Percentiles rank a stretch among this genome's conserved stretches.
Conservation (phyloP, 2,329 filamentous ascomycete species). For the Pyrenophora tritici-repentis region DNA sequence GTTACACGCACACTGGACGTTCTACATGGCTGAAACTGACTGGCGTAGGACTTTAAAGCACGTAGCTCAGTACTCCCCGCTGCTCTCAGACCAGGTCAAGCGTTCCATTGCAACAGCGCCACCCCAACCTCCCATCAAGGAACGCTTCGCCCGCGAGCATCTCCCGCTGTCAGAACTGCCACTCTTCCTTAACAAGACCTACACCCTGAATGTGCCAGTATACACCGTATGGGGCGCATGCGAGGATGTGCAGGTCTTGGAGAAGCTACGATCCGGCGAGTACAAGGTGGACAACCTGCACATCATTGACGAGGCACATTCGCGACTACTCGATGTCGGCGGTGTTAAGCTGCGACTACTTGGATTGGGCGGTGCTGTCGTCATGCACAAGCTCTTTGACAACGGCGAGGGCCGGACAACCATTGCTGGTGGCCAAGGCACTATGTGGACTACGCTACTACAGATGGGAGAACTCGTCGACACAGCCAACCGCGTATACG, state of each 20-base stretch:
- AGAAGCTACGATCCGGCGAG: constrained; percentile 96
- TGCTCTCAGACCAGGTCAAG: constrained; percentile 79
- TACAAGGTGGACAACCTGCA: constrained; percentile 98
- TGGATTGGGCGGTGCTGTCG: constrained; percentile 91
- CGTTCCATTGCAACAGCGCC: constrained; percentile 69
- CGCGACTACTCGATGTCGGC: constrained; percentile 89
- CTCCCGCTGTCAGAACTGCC: constrained; percentile 92
- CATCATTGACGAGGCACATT: constrained; percentile 98
- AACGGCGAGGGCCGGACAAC: constrained; percentile 98
- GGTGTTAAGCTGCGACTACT: constrained; percentile 94
- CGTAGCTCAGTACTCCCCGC: constrained; percentile 95
- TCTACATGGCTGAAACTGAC: constrained; percentile 15
- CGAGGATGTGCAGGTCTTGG: constrained; percentile 94
- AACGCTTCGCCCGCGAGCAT: constrained; percentile 78
- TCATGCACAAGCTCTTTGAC: constrained; percentile 99
- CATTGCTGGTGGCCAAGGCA: constrained; percentile 96
- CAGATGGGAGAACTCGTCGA: constrained; percentile 99
- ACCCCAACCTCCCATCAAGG: constrained; percentile 74
- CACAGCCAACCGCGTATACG: constrained; percentile 96
- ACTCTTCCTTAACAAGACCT: constrained; percentile 81
- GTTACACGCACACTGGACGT: constrained; percentile 36
- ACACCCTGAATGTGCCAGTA: constrained; percentile 93
- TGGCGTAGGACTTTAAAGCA: constrained; percentile 84
- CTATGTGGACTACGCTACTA: constrained; percentile 98
- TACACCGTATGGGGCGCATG: constrained; percentile 99